Evolutionary conservation across 768 basidiomycete species (phyloP), one percentile per base, ranked within the genome.

Genomic region (Steccherinum ochraceum): DNA sequence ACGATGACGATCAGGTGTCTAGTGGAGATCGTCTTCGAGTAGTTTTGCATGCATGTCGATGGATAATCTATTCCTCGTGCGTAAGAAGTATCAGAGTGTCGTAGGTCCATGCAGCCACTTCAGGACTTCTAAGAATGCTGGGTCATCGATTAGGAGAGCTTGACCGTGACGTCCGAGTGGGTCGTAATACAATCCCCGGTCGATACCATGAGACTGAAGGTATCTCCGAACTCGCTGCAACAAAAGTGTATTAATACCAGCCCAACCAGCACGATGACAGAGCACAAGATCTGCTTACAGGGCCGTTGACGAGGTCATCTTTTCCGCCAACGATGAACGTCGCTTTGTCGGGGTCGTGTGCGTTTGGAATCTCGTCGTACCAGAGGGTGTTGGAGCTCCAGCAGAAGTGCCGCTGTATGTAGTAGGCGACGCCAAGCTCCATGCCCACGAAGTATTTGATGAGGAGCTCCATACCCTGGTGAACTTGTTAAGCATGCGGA

Each of bases 381-480:
- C 88, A 97, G 12, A 97, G 72, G 5, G 89, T 83, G 62, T 96
- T 96, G 12, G 87, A 79, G 30, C 80, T 74, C 92, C 90, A 93
- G 60, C 88, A 85, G 58, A 90, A 90, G 63, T 89, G 81, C 23
- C 89, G 76, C 58, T 85, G 86, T 43, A 96, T 74, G 50, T 89
- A 79, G 63, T 93, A 87, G 5, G 89, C 87, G 46, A 90, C 83
- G 13, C 94, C 94, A 2, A 95, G 69, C 66, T 98, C 94, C 24
- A 83, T 80, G 25, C 83, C 83, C 52, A 95, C 85, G 59, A 94
- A 94, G 64, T 92, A 97, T 41, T 84, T 80, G 76, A 93, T 82
- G 41, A 95, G 57, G 12, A 91, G 71, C 54, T 94, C 85, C 40
- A 89, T 67, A 4, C 81, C 88, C n/a, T n/a, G n/a, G 50, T 23